Conservation (phyloP, 306 rosid species). For the Vachellia pachyceras region DNA sequence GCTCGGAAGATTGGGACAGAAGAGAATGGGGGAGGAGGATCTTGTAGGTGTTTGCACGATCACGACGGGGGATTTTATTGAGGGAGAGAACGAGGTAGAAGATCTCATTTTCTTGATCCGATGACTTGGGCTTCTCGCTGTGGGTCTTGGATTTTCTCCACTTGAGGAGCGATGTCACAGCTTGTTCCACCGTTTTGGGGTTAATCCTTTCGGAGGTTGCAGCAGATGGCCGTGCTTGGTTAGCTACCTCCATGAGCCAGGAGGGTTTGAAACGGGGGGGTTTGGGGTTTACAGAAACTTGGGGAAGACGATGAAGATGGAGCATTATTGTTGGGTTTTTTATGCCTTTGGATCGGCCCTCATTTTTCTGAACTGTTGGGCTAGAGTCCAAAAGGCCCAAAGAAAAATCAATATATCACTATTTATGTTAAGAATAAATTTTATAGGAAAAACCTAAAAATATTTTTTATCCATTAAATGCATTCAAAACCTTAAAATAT, state of each 20-base stretch:
- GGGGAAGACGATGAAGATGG: background rate
- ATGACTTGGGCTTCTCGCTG: constrained; percentile 59
- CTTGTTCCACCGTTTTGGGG: constrained; percentile 46
- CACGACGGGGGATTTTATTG: constrained; percentile 60
- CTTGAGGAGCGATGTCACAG: constrained; percentile 66
- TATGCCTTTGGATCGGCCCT: too few species aligned
- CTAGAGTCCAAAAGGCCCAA: background rate
- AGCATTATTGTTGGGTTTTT: background rate
- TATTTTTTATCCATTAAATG: too few species aligned
- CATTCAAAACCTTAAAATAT: too few species aligned
- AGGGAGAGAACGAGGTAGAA: constrained; percentile 65
- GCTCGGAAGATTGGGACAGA: constrained; percentile 50
- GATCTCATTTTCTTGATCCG: constrained; percentile 61
- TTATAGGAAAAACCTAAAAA: too few species aligned
- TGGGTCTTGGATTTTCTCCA: constrained; percentile 56
- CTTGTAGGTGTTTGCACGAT: constrained; percentile 70
- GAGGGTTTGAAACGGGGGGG: background rate
- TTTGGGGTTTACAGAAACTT: background rate
- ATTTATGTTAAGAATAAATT: background rate
- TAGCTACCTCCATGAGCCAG: constrained; percentile 31
- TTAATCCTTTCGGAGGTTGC: constrained; percentile 23
- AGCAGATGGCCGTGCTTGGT: constrained; percentile 25
- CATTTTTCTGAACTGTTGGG: background rate
- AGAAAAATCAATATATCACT: background rate
- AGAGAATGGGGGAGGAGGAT: constrained; percentile 67